Evolutionary conservation across 768 basidiomycete genomes (phyloP), one percentile per base, ranked within the genome.

Genomic region (Mycena galericulata): DNA sequence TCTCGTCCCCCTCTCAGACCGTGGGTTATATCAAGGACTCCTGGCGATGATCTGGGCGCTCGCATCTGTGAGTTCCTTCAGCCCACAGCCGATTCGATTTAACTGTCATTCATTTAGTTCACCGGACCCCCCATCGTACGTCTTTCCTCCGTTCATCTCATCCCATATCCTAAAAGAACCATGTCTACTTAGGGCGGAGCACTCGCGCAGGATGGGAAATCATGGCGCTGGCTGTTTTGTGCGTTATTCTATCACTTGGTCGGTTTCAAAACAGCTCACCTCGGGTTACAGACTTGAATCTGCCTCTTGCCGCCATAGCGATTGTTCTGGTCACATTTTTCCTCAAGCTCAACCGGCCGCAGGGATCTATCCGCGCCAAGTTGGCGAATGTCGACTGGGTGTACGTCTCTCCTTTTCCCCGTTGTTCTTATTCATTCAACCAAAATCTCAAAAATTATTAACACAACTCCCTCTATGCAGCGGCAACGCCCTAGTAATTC

Each of bases 1-100:
- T 70, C 72, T 85, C 1, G 79, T 84, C 8, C 76, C 84, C 14
- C 76, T 85, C 10, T 70, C 76, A 20, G 80, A 84, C 55, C 79
- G 84, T 10, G 84, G 83, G 7, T 45, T 71, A 10, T 83, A 79
- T 45, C 65, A 75, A 0, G 78, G 78, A 18, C 53, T 82, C 9
- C 36, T 80, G 18, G 77, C 69, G 14, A 49, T 72, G 58, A 59
- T 62, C 9, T 83, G 79, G 77, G 73, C 74, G 30, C 58, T 79
- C 2, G 80, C 78, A 27, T 81, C 78, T 17, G 72, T 71, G 27
- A 36, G 65, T 32, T 7, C 41, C 38, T n/a, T n/a, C n/a, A n/a
- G 7, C 22, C 22, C 36, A 36, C 27, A 56, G 20, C 9, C 22
- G 8, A 32, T 24, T 24, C 27, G 34, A 12, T 22, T 4, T 8